Evolutionary conservation across 306 rosid species (phyloP).

Genomic region (Alnus rubra): DNA sequence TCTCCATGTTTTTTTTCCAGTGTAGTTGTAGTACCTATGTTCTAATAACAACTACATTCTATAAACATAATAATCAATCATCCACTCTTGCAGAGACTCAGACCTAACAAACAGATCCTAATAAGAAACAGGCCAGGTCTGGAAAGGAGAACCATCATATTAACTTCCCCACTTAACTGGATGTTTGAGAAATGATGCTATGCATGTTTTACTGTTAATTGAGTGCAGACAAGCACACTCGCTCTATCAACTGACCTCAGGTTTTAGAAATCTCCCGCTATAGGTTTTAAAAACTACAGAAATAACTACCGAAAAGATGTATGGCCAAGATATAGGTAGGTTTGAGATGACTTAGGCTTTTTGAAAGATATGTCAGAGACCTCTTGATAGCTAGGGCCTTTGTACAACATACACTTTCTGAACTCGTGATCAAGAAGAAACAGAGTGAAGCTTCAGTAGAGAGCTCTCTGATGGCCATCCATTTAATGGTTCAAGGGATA

Average conservation of each 20-base stretch:
- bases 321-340: neutral
- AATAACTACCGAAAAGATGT: neutral
- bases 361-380: neutral
- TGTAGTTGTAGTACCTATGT: neutral
- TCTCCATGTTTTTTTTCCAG: neutral
- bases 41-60: neutral
- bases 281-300: neutral
- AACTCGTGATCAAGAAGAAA: constrained; percentile 6
- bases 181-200: neutral
- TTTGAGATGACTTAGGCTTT: neutral
- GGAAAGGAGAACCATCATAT: neutral
- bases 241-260: neutral
- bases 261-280: neutral
- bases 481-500: neutral
- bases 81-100: neutral
- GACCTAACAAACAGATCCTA: neutral
- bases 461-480: constrained; percentile 1
- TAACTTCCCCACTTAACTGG: neutral
- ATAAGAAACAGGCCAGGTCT: neutral
- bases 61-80: neutral
- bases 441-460: neutral
- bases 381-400: constrained; percentile 8
- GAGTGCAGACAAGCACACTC: neutral
- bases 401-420: neutral
- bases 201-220: neutral